Base-by-base conservation (phyloP, 1,139 yeast genomes). In the Kodamaea fungicola region DNA sequence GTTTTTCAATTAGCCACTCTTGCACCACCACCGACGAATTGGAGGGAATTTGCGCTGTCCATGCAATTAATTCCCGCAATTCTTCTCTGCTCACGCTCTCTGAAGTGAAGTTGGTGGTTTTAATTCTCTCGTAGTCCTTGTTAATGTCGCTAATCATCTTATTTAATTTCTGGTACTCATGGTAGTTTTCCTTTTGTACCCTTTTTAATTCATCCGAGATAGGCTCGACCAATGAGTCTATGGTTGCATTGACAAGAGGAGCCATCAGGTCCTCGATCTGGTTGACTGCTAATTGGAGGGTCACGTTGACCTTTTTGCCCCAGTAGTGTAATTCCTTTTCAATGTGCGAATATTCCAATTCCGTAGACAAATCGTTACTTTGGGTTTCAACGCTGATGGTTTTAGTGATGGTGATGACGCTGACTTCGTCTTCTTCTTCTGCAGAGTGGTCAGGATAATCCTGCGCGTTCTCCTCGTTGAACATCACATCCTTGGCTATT, bases 21-120 rank as follows among this genome's bases (percentile, higher is more conserved):
- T 71, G 71, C 10, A 70, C 57, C 6, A 51, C 42, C 8, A 54
- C 49, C 34, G 74, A 56, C 28, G 55, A 54, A 1, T 52, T 50
- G 22, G 64, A 64, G 6, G 76, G 63, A 2, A 50, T 51, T 12
- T 66, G 63, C 10, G 73, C 66, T 9, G 69, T 52, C 2, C 47
- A 54, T 12, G 64, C 61, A 31, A 81, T 64, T n/a, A 59, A 52
- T 40, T 75, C 81, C 52, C 88, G 67, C 54, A 79, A 67, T 38
- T 72, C 76, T 51, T 82, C 80, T 51, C 90, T 67, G 1, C 80
- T 59, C 12, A 82, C 69, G 2, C 46, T 28, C 33, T 51, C 52
- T 23, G 60, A 55, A 8, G 37, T 25, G 10, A 55, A 50, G 38
- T 63, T 59, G 12, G 65, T 59, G 25, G 57, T 64, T 39, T 71